Percentiles rank a stretch among this genome's conserved stretches.
phyloP scores from a whole-genome alignment of 805 yeast species.

The Candida nemodendra region DNA sequence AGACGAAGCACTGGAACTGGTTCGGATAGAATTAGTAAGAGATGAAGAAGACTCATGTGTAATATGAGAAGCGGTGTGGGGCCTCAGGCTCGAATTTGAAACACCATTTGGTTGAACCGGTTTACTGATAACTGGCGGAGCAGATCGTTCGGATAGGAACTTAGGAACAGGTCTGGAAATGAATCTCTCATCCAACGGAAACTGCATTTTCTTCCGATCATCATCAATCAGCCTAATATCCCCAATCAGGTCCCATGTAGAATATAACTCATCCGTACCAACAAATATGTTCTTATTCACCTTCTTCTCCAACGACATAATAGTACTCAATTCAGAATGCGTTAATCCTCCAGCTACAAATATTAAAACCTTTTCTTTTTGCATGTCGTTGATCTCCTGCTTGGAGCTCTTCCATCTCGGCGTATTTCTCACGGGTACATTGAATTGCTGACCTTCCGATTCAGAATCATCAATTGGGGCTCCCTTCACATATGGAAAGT shows the following conservation, averaged over 20 bases:
- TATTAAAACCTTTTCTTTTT: conserved; percentile 68
- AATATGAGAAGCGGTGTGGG: background rate
- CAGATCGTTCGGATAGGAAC: conserved; percentile 20
- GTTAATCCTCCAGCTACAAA: conserved; percentile 91
- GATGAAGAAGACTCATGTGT: background rate
- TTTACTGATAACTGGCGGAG: conserved; percentile 4
- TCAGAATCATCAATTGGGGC: conserved; percentile 29
- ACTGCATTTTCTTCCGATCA: conserved; percentile 21
- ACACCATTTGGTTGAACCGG: conserved; percentile 2
- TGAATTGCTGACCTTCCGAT: conserved; percentile 7
- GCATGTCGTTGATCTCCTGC: conserved; percentile 18
- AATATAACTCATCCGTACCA: conserved; percentile 75
- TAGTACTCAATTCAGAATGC: conserved; percentile 72
- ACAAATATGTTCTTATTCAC: conserved; percentile 72
- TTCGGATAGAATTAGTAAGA: background rate
- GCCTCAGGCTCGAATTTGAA: conserved; percentile 2
- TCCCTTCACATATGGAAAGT: conserved; percentile 47
- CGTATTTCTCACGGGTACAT: conserved; percentile 23
- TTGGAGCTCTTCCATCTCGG: conserved; percentile 32
- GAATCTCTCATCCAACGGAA: conserved; percentile 24
- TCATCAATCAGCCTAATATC: conserved; percentile 32
- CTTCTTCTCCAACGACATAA: conserved; percentile 62
- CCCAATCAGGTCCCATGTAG: conserved; percentile 36
- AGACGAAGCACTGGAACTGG: conserved; percentile 6
- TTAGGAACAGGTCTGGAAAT: conserved; percentile 20